These are phyloP conservation scores for Aspergillus ustus DNA, from an alignment of 2,329 filamentous ascomycete species.

Conservation along the genomic window DNA sequence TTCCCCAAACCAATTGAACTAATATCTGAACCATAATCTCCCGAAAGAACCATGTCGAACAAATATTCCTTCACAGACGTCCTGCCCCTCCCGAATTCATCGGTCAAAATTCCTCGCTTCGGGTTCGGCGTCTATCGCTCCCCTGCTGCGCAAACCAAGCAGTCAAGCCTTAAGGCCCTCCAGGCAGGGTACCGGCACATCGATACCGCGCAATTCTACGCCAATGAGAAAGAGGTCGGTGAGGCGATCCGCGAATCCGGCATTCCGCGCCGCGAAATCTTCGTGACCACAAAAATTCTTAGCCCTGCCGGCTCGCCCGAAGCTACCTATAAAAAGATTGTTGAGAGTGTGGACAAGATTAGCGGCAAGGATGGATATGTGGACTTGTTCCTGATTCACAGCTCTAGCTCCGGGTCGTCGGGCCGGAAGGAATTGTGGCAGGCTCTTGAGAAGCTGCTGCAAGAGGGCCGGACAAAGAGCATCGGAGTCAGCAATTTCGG, in stretches of 20 bases:
- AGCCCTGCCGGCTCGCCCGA: constrained; percentile 58
- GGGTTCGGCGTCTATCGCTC: constrained; percentile 75
- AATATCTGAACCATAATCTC: not conserved
- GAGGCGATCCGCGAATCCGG: constrained; percentile 63
- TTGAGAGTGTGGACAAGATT: constrained; percentile 68
- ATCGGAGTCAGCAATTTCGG: constrained; percentile 78
- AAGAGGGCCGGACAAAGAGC: constrained; percentile 63
- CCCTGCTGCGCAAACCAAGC: constrained; percentile 57
- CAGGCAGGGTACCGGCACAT: constrained; percentile 59
- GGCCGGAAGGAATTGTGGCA: constrained; percentile 67
- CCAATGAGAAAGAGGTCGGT: constrained; percentile 70
- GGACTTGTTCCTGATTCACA: constrained; percentile 74
- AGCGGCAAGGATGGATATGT: constrained; percentile 65
- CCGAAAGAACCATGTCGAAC: constrained; percentile 32
- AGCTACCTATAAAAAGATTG: constrained; percentile 61
- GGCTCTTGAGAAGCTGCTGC: constrained; percentile 65
- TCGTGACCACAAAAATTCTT: constrained; percentile 73
- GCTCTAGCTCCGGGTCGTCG: constrained; percentile 59
- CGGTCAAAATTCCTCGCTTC: constrained; percentile 64
- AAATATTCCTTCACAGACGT: constrained; percentile 53
- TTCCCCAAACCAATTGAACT: not conserved
- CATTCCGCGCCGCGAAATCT: constrained; percentile 60
- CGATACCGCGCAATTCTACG: constrained; percentile 69
- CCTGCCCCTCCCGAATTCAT: constrained; percentile 56
- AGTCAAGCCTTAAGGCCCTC: constrained; percentile 63